Evolutionary conservation across 2,329 filamentous ascomycete genomes (phyloP), one percentile per base, ranked within the genome.

Genomic region (Scopulariopsis brevicaulis): DNA sequence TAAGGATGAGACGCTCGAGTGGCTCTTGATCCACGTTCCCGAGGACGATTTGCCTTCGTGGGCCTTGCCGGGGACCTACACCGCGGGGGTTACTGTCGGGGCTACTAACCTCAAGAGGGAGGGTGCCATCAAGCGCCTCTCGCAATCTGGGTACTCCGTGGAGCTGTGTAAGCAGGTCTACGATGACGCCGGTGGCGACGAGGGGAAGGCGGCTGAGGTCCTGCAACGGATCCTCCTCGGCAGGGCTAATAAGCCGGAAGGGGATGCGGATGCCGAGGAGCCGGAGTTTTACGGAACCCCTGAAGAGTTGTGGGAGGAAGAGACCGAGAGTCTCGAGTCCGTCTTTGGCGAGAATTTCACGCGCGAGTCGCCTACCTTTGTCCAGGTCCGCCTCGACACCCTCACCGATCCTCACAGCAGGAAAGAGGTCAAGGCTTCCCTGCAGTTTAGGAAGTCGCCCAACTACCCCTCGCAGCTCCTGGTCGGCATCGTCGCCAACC

Each of bases 1-100:
- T 68, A 81, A 87, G 34, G 92, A 96, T 68, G 94, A 99, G 72
- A 86, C 90, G 18, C 78, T 99, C 2, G 93, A 97, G 69, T 99
- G 94, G 94, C 79, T 99, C 18, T 80, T 99, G 54, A 92, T 97
- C 56, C 93, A 99, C 71, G 91, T 99, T 2, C 94, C 94, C 1
- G 94, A 99, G 68, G 94, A 99, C 68, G 94, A 97, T 66, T 75
- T 97, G n/a, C 94, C 94, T 1, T 77, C 82, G 7, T 97, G 93
- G 91, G 90, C 90, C 64, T 75, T 99, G 50, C 94, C 94, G 0
- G 92, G 95, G 71, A 89, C 86, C 61, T 99, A 99, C 69, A 85
- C 89, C 12, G 93, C 92, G 32, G 94, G 94, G 24, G 86, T 97
- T 28, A 90, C 86, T 52, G 85, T 99, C 62, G 93, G 86, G 1